Percentiles rank a stretch among this genome's conserved stretches.
phyloP scores from a whole-genome alignment of 2,329 filamentous ascomycete species.

The Neonectria sp. region DNA sequence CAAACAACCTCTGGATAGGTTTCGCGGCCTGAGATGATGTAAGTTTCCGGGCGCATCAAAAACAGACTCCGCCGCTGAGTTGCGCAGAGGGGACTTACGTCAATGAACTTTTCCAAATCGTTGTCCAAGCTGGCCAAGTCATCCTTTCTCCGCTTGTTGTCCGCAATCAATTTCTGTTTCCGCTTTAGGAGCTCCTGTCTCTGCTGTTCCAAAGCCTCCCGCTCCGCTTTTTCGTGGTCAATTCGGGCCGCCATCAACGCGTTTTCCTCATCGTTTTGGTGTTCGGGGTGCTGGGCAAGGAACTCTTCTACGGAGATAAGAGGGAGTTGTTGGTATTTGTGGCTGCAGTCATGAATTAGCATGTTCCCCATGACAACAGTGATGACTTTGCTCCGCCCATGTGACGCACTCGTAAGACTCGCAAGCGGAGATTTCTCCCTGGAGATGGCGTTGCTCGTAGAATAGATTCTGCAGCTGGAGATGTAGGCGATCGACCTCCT shows the following conservation, averaged over 20 bases:
- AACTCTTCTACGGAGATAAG: constrained; percentile 90
- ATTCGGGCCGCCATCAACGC: constrained; percentile 91
- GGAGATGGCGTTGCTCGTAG: constrained; percentile 93
- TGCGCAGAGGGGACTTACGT: constrained; percentile 68
- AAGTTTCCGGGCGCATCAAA: constrained; percentile 31
- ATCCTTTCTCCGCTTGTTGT: constrained; percentile 94
- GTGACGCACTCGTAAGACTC: constrained; percentile 87
- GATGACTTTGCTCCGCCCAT: neutral
- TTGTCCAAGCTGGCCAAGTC: constrained; percentile 92
- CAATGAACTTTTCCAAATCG: constrained; percentile 94
- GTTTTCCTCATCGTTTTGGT: constrained; percentile 80
- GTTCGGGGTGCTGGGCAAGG: constrained; percentile 81
- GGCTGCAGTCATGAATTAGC: constrained; percentile 65
- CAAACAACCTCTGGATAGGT: constrained; percentile 88
- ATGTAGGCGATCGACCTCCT: constrained; percentile 92
- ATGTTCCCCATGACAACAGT: neutral
- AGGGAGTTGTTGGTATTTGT: constrained; percentile 89
- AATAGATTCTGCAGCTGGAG: constrained; percentile 95
- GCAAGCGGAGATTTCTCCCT: constrained; percentile 91
- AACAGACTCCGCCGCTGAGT: neutral
- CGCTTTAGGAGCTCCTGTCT: constrained; percentile 81
- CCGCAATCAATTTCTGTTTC: constrained; percentile 74
- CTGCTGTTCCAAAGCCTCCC: constrained; percentile 88
- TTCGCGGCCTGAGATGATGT: constrained; percentile 77
- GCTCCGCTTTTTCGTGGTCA: constrained; percentile 88